Evolutionary conservation across 257 asterid species (phyloP).

Genomic region (Nicotiana noctiflora): DNA sequence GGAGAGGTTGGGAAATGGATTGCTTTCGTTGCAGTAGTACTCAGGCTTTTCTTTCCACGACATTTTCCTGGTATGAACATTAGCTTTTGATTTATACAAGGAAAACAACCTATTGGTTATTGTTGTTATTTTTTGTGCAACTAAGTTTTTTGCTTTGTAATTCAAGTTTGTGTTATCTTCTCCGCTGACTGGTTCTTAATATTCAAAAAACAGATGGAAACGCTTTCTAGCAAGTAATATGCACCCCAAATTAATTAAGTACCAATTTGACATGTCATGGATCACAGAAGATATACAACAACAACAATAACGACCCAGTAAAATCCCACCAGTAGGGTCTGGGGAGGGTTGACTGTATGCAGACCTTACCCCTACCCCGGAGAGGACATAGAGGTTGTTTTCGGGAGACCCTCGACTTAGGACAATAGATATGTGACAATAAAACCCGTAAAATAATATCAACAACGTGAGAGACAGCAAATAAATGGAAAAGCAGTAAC

Average conservation of each 20-base stretch:
- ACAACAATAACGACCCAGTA: too few species aligned
- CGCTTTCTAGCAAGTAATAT: neutral
- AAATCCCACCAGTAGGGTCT: too few species aligned
- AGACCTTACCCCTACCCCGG: too few species aligned
- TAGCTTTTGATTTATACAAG: neutral
- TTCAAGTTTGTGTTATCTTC: neutral
- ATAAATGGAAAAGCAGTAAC: too few species aligned
- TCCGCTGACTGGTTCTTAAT: neutral
- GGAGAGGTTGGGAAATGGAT: slow-evolving; percentile 92
- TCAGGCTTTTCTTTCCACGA: slow-evolving; percentile 90
- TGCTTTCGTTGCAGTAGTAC: slow-evolving; percentile 71
- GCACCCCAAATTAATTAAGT: neutral
- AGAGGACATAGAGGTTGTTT: too few species aligned
- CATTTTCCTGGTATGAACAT: slow-evolving; percentile 71
- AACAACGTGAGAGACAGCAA: too few species aligned
- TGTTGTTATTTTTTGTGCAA: neutral
- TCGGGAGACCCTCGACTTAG: too few species aligned
- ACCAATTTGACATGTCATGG: neutral
- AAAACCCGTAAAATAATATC: too few species aligned
- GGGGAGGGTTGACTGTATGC: too few species aligned
- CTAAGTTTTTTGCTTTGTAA: neutral
- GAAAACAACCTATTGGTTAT: neutral
- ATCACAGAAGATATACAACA: too few species aligned
- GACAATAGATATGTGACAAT: too few species aligned
- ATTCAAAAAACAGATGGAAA: neutral